Evolutionary conservation across 2,329 filamentous ascomycete species (phyloP), one percentile per base, ranked within the genome.

Genomic region (Penicillium sp.): DNA sequence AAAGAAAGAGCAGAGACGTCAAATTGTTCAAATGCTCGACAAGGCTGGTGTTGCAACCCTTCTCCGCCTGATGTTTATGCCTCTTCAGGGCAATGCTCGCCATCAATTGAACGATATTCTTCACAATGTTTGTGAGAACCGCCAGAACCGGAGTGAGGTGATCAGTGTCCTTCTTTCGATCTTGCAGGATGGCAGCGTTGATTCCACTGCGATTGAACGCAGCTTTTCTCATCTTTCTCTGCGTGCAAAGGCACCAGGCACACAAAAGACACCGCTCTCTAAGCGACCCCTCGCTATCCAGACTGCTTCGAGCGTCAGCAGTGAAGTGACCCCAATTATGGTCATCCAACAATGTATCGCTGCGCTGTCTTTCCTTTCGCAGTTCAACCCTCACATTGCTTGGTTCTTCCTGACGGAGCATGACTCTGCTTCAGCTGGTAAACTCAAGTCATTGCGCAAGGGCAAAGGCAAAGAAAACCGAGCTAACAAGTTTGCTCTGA

Each of bases 51-150:
- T 99, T 63, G 94, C 95, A 27, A 97, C 94, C n/a, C 80, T 99
- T 34, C 82, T 99, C 43, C 90, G 95, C n/a, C 83, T 99, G 10
- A 97, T 99, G 93, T 99, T 99, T 73, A 92, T 97, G 67, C 89
- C 91, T 47, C 91, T 97, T 64, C 90, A 93, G 62, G 91, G 90
- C 23, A 94, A 90, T 60, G 88, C 94, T 48, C 90, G 92, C 64
- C 86, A 83, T 60, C 90, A 91, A 58, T 82, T 99, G 52, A 93
- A 94, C 71, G 87, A 88, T 54, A 90, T 99, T 52, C 87, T 99
- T 50, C 86, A 91, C 60, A 91, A 96, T 64, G 88, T 97, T 27
- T 97, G 92, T 70, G 90, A 96, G 75, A 99, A 99, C 72, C 88
- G 91, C n/a, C 92, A 97, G 70, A 99, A 94, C 70, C 87, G 94